phyloP scores from a whole-genome alignment of 768 basidiomycete species.

The Amanita rubescens region DNA sequence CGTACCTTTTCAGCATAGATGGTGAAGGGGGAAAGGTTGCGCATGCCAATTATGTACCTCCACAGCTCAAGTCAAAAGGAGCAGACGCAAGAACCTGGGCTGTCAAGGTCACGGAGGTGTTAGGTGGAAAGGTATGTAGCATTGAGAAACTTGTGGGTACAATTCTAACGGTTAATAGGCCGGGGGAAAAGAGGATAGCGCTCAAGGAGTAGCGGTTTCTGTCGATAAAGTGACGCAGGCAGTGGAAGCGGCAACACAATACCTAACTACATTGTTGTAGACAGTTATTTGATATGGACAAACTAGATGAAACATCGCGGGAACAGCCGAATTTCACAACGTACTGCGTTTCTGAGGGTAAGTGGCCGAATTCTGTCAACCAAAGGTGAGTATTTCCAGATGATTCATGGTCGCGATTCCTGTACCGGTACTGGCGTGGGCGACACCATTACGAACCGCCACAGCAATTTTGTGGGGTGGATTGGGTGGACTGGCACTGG shows the following conservation, averaged over 20 bases:
- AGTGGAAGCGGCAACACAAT: slow-evolving; percentile 44
- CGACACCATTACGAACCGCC: background rate
- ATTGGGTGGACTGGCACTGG: slow-evolving; percentile 9
- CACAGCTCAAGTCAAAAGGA: slow-evolving; percentile 48
- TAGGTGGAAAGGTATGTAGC: slow-evolving; percentile 81
- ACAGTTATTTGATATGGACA: background rate
- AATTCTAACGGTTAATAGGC: slow-evolving; percentile 40
- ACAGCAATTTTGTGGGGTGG: slow-evolving; percentile 10
- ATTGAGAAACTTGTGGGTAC: background rate
- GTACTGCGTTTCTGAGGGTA: background rate
- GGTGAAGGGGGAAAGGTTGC: slow-evolving; percentile 63
- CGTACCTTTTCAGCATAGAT: slow-evolving; percentile 86
- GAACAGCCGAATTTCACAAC: background rate
- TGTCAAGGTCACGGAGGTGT: slow-evolving; percentile 58
- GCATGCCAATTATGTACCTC: slow-evolving; percentile 78
- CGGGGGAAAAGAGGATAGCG: slow-evolving; percentile 90
- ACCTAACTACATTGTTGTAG: slow-evolving; percentile 16
- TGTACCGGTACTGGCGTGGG: background rate
- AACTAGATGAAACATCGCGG: background rate
- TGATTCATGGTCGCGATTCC: background rate
- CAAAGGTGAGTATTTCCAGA: background rate
- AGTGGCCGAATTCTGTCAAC: background rate
- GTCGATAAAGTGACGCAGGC: slow-evolving; percentile 60
- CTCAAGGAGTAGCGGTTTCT: slow-evolving; percentile 81
- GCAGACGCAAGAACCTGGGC: slow-evolving; percentile 91